Percentiles rank a stretch among this genome's conserved stretches.
Conservation (phyloP, 306 rosid species). For the Medicago ruthenica region DNA sequence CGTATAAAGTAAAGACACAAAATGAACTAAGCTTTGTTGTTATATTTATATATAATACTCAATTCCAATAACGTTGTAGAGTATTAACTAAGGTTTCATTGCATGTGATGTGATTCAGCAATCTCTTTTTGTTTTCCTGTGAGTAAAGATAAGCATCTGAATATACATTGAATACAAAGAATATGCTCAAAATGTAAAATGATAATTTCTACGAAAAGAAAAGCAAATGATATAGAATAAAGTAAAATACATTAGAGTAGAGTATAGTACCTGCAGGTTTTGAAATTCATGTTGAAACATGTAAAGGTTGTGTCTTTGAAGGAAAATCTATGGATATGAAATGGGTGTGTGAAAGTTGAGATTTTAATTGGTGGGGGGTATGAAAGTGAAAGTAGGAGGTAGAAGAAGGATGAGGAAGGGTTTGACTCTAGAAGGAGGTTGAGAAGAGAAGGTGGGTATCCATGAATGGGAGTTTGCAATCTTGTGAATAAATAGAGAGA, state of each 20-base stretch:
- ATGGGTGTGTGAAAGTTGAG: conserved; percentile 38
- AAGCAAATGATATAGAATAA: background rate
- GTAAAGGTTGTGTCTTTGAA: conserved; percentile 45
- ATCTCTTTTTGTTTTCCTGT: conserved; percentile 51
- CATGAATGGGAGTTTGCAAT: conserved; percentile 55
- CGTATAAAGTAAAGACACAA: conserved; percentile 4
- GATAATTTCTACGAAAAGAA: background rate
- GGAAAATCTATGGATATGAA: background rate
- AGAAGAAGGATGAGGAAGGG: conserved; percentile 17
- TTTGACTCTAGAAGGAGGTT: conserved; percentile 35
- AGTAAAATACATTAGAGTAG: conserved; percentile 4
- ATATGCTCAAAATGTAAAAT: background rate
- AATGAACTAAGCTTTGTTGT: conserved; percentile 26
- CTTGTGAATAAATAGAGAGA: conserved; percentile 46
- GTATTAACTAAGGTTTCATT: conserved; percentile 51
- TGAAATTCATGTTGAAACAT: conserved; percentile 36
- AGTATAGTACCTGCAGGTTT: conserved; percentile 30
- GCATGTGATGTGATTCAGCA: conserved; percentile 70
- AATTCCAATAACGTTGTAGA: conserved; percentile 28
- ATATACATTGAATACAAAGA: conserved; percentile 32
- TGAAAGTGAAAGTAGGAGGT: background rate
- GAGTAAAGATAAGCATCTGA: conserved; percentile 64
- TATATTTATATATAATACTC: conserved; percentile 26
- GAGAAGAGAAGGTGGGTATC: conserved; percentile 54
- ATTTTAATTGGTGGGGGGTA: conserved; percentile 28